These are phyloP conservation scores for Papiliotrema laurentii DNA, from an alignment of 1,284 basidiomycete genomes.

Conservation along the genomic window DNA sequence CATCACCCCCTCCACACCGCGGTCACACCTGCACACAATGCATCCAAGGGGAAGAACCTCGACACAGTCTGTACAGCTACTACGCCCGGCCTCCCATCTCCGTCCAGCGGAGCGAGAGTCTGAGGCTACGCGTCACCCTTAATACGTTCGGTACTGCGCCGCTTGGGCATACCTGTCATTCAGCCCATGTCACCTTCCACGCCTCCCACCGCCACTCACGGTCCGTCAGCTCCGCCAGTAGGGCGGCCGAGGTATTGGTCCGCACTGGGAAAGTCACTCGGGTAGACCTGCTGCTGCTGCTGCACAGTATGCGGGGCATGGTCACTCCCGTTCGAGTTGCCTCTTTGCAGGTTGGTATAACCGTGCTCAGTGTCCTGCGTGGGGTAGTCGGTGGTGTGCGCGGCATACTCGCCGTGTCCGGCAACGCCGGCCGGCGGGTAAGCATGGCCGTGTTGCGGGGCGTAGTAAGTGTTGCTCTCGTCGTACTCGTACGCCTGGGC, in stretches of 20 bases:
- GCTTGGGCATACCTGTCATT: slow-evolving; percentile 38
- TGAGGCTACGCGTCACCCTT: too few relatives aligned
- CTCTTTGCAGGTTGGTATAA: slow-evolving; percentile 40
- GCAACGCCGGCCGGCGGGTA: slow-evolving; percentile 11
- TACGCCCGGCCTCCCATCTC: not conserved
- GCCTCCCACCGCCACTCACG: slow-evolving; percentile 20
- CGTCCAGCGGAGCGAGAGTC: not conserved
- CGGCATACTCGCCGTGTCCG: slow-evolving; percentile 7
- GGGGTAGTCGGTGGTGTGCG: slow-evolving; percentile 15
- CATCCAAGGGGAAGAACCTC: too few relatives aligned
- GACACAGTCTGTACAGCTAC: too few relatives aligned
- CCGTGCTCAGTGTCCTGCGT: slow-evolving; percentile 33
- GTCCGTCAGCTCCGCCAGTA: slow-evolving; percentile 36
- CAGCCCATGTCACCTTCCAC: not conserved
- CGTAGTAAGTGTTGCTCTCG: slow-evolving; percentile 7
- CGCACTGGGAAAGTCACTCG: slow-evolving; percentile 25
- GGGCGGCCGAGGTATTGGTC: slow-evolving; percentile 35
- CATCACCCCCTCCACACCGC: too few relatives aligned
- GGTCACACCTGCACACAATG: too few relatives aligned
- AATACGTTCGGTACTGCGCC: slow-evolving; percentile 30
- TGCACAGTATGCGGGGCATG: slow-evolving; percentile 10
- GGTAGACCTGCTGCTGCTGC: slow-evolving; percentile 13
- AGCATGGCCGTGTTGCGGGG: slow-evolving; percentile 6
- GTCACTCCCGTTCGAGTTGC: slow-evolving; percentile 23
- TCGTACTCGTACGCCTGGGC: slow-evolving; percentile 32